Evolutionary conservation across 805 yeast species (phyloP), one percentile per base, ranked within the genome.

Genomic region (Saturnispora saitoi): DNA sequence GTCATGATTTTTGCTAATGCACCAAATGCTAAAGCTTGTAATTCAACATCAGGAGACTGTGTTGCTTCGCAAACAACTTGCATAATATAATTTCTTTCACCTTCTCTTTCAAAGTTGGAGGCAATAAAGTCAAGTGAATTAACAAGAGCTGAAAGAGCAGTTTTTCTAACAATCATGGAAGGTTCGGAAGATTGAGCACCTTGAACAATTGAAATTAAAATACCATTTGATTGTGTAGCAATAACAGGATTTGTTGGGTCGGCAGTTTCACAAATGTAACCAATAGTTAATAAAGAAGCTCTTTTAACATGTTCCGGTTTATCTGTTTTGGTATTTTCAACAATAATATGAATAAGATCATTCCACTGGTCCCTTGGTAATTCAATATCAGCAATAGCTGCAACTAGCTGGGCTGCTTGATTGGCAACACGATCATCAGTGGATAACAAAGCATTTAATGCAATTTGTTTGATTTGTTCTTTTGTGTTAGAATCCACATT

Each of bases 61-160:
- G 99, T 90, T 15, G 97, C 96, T 69, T 93, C 98, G 70, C 99
- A 93, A 14, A 93, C 97, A 39, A 93, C 97, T 72, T 89, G 96
- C 99, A 93, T 93, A 65, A 93, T 86, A 68, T 85, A 89, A 65
- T 93, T 90, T 62, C 99, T 80, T 72, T 93, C 99, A 52, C 93
- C 95, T 62, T 91, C 98, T 51, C 85, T 77, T 58, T 81, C 89
- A 72, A 93, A 93, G 68, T 93, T 93, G 60, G 74, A 76, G 52
- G 84, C 80, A 67, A 93, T 88, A 66, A 91, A 93, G 56, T 83
- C 95, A 57, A 93, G 76, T 29, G 98, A 89, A 68, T 85, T 86
- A 40, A 86, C 95, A 53, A 93, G 76, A 2, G 99, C 96, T 62
- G 86, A 86, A 56, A 93, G 73, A 1, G 99, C 99, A 5, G 97